Conservation (phyloP, 2,329 filamentous ascomycete species). For the Plenodomus biglobosus region DNA sequence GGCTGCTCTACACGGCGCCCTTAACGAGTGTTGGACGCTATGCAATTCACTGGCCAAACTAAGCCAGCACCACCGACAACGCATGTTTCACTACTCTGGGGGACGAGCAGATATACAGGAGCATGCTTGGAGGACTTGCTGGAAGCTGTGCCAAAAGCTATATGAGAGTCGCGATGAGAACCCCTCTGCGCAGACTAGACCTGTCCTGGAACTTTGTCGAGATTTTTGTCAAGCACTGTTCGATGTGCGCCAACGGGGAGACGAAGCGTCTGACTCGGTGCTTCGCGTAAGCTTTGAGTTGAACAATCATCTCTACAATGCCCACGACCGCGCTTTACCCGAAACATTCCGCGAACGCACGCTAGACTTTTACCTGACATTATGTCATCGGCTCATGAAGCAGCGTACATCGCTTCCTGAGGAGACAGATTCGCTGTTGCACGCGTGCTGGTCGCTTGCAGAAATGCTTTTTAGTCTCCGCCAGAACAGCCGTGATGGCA, state of each 20-base stretch:
- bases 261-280: conserved; percentile 81
- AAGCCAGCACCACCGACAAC: conserved; percentile 78
- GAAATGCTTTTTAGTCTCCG: conserved; percentile 92
- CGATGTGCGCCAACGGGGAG: conserved; percentile 75
- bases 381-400: conserved; percentile 96
- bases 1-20: conserved; percentile 68
- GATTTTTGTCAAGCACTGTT: conserved; percentile 93
- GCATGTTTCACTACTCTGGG: conserved; percentile 74
- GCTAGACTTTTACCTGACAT: conserved; percentile 88
- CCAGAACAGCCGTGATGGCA: conserved; percentile 75
- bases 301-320: conserved; percentile 93
- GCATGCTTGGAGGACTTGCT: conserved; percentile 90
- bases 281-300: conserved; percentile 91
- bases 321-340: conserved; percentile 79
- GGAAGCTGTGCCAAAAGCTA: conserved; percentile 86
- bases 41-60: conserved; percentile 87
- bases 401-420: conserved; percentile 75
- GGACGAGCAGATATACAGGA: conserved; percentile 74
- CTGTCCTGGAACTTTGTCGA: conserved; percentile 81
- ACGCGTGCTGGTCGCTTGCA: conserved; percentile 85
- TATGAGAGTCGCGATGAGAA: conserved; percentile 79
- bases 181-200: conserved; percentile 66
- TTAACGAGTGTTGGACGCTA: conserved; percentile 89
- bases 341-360: conserved; percentile 87
- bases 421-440: conserved; percentile 80